Conservation (phyloP, 805 yeast genomes). For the Candida manassasensis region DNA sequence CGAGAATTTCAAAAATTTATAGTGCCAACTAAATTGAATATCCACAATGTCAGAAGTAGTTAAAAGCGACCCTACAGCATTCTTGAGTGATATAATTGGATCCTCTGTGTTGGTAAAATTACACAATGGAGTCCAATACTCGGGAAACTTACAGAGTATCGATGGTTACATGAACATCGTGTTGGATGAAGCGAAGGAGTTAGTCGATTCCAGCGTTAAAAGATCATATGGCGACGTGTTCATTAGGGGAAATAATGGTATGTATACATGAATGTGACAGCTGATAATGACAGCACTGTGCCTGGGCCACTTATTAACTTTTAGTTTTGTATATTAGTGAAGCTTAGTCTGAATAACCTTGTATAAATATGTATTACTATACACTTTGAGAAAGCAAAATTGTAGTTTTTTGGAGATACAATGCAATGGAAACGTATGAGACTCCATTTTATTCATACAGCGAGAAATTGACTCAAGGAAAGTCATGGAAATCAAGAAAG, state of each 20-base stretch:
- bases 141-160: conserved; percentile 68
- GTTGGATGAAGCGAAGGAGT: conserved; percentile 70
- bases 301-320: conserved; percentile 21
- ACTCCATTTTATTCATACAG: no score
- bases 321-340: conserved; percentile 41
- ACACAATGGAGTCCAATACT: conserved; percentile 80
- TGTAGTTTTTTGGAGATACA: no score
- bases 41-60: conserved; percentile 12
- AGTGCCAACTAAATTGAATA: neutral
- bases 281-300: no score
- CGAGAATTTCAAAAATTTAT: neutral
- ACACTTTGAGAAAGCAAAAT: neutral
- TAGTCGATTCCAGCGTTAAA: conserved; percentile 40
- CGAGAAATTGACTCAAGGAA: no score
- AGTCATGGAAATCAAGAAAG: no score
- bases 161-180: conserved; percentile 98
- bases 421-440: no score
- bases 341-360: conserved; percentile 14
- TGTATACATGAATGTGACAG: conserved; percentile 23
- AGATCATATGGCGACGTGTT: conserved; percentile 72
- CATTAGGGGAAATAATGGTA: conserved; percentile 82
- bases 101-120: conserved; percentile 76
- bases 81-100: conserved; percentile 76
- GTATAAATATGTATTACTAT: neutral
- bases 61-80: conserved; percentile 67